Evolutionary conservation across 2,329 filamentous ascomycete genomes (phyloP), one percentile per base, ranked within the genome.

Genomic region (Pyricularia pennisetigena): DNA sequence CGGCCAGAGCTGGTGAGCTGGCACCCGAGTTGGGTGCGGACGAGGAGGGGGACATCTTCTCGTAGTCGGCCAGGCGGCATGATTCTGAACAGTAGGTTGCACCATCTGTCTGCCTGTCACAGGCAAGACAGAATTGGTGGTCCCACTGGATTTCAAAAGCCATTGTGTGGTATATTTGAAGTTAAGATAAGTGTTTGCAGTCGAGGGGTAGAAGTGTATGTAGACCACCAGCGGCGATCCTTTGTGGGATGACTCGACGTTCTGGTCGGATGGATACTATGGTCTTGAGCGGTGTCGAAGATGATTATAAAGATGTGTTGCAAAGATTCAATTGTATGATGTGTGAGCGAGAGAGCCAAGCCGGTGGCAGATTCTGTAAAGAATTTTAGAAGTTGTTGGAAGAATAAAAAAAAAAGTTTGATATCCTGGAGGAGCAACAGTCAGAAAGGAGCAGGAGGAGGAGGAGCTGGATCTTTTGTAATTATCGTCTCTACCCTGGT

Each of bases 71-170:
- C 63, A 97, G 84, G 72, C 93, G 88, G 85, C 94, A 97, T 32
- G 91, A 87, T 81, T 97, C 93, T 64, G 93, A 97, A 85, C 94
- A 97, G 84, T 97, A 97, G 72, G 91, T 88, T 70, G 89, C 89
- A 68, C 88, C 88, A 72, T 91, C 86, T 70, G 91, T 93, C 81
- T 96, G 92, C 81, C 90, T 90, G 82, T 97, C 94, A 83, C 94
- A 97, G 82, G 91, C 89, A 74, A 97, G 88, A 85, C 94, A 97
- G 86, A 93, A 97, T 80, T 96, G 90, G 79, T 91, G 92, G 74
- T 91, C 91, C 93, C 94, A 97, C 41, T 72, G 64, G 75, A 82
- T 79, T 73, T 86, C 84, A 76, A 82, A 80, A 77, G 84, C 82
- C 83, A 86, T 86, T 72, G 76, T 80, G 14, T 32, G 5, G 63